Conservation (phyloP, 306 rosid species). For the Dryas drummondii region DNA sequence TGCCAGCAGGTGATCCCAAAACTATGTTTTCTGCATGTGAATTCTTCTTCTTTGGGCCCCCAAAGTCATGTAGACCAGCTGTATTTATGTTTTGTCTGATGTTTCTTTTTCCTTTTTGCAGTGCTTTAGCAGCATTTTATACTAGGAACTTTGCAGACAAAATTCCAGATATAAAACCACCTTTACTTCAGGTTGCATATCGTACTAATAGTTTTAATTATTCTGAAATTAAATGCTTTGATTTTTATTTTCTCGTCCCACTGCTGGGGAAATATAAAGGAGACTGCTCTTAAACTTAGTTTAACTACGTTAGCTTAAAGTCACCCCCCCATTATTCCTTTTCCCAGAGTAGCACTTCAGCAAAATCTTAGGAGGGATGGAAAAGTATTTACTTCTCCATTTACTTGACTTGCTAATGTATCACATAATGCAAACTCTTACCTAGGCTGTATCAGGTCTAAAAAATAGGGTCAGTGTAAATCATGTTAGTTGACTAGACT, state of each 20-base stretch:
- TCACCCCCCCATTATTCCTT: background rate
- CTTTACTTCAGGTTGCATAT: slow-evolving; percentile 78
- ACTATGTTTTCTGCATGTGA: slow-evolving; percentile 12
- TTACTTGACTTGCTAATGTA: background rate
- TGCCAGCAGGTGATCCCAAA: slow-evolving; percentile 74
- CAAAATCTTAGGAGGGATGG: background rate
- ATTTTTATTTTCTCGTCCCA: background rate
- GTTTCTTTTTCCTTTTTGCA: slow-evolving; percentile 37
- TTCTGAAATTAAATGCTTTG: background rate
- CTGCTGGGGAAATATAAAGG: background rate
- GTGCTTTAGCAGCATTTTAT: slow-evolving; percentile 95
- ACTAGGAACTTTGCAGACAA: slow-evolving; percentile 79
- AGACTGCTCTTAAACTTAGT: background rate
- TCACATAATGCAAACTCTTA: slow-evolving; percentile 2
- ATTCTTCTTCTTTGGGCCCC: background rate
- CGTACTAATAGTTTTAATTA: slow-evolving; percentile 25
- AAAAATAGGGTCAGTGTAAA: background rate
- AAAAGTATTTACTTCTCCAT: slow-evolving; percentile 3
- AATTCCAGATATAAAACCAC: slow-evolving; percentile 79
- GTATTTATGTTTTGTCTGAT: slow-evolving; percentile 1
- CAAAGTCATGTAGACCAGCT: background rate
- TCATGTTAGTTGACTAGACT: background rate
- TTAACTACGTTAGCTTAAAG: background rate
- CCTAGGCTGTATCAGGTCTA: background rate
- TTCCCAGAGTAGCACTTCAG: background rate